Evolutionary conservation across 2,329 filamentous ascomycete species (phyloP), one percentile per base, ranked within the genome.

Genomic region (Fusarium verrucosum): DNA sequence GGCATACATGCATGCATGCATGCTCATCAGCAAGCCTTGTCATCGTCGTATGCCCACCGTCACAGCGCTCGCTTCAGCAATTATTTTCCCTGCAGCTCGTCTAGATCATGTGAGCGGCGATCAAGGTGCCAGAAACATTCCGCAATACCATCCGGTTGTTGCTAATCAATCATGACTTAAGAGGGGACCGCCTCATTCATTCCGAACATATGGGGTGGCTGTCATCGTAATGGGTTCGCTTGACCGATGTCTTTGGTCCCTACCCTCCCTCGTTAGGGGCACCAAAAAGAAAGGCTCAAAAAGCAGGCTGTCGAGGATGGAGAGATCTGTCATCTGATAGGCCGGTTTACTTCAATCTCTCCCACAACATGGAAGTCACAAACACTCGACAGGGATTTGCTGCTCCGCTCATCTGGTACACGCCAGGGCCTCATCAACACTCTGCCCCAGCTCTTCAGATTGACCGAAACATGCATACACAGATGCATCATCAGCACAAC

Each of bases 51-150:
- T 42, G 38, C 23, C 46, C 35, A 45, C 32, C 32, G 38, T 17
- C 23, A 20, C 30, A 36, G 40, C 44, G 38, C 45, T n/a, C 44
- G 38, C 45, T n/a, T 51, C 35, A 30, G 37, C 35, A 22, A 35
- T 32, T 30, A 11, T 47, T 54, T 59, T 50, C 62, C 68, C 53
- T 69, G 67, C 69, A 71, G 65, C 58, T 55, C 40, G 42, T 28
- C 40, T 35, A 40, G 58, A 58, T 71, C 69, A 71, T 71, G 69
- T 69, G 69, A 70, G 66, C 52, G 42, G 38, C 32, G 41, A 44
- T 36, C 57, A 52, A 43, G 42, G 52, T 58, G 42, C 41, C 44
- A 50, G 30, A 20, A 28, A 16, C 32, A 46, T 46, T 46, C 22
- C 37, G n/a, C 20, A n/a, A 23, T 35, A 23, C 16, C 17, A 26